A percentile compares a stretch with the other conserved stretches of the same genome.
These are phyloP conservation scores for Castanea sativa DNA, from an alignment of 306 rosid genomes.

Conservation along the genomic window DNA sequence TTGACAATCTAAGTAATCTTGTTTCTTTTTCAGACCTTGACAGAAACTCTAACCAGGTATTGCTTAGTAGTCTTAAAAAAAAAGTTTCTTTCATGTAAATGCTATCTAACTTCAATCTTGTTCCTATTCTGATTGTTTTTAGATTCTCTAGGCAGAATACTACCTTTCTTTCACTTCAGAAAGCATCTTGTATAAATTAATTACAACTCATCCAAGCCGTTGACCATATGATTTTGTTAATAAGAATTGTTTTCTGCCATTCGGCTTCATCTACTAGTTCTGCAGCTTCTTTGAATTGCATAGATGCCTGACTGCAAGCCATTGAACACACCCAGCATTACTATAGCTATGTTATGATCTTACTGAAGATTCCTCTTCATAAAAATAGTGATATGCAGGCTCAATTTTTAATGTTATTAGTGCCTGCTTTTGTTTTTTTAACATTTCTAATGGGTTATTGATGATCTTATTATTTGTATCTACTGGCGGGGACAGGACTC, in stretches of 20 bases:
- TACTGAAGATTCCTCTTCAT: background rate
- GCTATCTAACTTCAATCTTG: background rate
- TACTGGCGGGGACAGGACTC: constrained; percentile 45
- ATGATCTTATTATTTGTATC: constrained; percentile 22
- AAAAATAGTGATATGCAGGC: background rate
- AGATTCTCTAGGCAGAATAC: background rate
- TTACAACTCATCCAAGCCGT: background rate
- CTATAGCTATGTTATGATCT: background rate
- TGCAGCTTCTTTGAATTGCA: background rate
- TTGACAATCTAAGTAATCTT: constrained; percentile 46
- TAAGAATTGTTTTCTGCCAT: background rate
- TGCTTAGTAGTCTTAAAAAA: background rate
- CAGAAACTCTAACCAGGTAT: constrained; percentile 60
- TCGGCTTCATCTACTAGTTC: background rate
- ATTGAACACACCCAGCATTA: background rate
- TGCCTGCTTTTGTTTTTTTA: background rate
- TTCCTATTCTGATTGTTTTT: background rate
- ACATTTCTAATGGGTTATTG: background rate
- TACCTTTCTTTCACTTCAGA: background rate
- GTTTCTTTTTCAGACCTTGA: constrained; percentile 46
- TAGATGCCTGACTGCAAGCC: background rate
- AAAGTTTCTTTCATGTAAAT: background rate
- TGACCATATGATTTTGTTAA: background rate
- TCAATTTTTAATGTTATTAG: background rate
- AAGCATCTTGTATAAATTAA: background rate